Evolutionary conservation across 345 rosid genomes (phyloP).

Genomic region (Eucalyptus paniculata): DNA sequence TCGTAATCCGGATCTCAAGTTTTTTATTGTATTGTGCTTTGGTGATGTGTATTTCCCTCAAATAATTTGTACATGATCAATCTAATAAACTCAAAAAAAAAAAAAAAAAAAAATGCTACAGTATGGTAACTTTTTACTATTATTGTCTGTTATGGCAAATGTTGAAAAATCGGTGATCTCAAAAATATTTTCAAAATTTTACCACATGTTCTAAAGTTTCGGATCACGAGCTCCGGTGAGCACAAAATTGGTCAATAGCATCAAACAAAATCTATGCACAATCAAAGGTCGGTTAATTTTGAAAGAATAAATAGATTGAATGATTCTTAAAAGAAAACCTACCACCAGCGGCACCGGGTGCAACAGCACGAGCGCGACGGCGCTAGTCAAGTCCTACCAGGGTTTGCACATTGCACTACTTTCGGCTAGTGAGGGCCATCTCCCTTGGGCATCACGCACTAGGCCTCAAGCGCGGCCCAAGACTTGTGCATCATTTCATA

Average conservation of each 20-base stretch:
- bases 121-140: background rate
- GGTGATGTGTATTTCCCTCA: no score
- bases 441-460: background rate
- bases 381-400: background rate
- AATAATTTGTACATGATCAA: no score
- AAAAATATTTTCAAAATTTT: background rate
- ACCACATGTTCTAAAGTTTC: background rate
- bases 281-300: background rate
- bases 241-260: background rate
- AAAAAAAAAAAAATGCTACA: no score
- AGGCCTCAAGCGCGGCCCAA: background rate
- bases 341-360: no score
- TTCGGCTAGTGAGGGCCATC: no score
- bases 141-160: no score
- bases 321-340: background rate
- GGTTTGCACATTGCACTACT: background rate
- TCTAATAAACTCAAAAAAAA: no score
- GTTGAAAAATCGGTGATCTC: background rate
- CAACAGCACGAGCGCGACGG: background rate
- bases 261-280: background rate
- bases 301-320: no score
- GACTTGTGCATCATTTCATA: background rate
- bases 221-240: background rate
- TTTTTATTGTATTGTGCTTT: no score
- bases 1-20: rapidly evolving